These are phyloP conservation scores for Fusarium siculi DNA, from an alignment of 2,329 filamentous ascomycete genomes.

Conservation along the genomic window DNA sequence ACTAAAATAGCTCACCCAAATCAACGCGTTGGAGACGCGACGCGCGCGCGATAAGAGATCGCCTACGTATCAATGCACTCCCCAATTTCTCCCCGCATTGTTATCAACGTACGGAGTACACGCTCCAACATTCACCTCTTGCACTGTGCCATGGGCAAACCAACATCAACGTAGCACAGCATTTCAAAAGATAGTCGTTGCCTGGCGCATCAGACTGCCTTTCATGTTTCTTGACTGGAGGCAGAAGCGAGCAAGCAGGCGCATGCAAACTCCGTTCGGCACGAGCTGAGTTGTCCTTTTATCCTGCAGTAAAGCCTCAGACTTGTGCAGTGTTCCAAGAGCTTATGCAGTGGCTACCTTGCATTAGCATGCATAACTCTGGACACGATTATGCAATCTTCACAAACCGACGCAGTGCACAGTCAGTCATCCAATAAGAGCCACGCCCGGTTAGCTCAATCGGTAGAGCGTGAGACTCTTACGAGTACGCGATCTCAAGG, in stretches of 20 bases:
- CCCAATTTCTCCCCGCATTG: neutral
- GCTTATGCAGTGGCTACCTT: neutral
- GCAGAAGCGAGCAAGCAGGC: neutral
- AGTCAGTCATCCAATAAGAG: constrained; percentile 21
- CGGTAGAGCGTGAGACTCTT: constrained; percentile 76
- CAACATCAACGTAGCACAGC: neutral
- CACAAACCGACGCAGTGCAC: neutral
- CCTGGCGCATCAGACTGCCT: neutral
- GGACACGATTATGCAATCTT: accelerated
- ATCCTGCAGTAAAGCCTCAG: neutral
- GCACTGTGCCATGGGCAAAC: accelerated
- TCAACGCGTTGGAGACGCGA: neutral
- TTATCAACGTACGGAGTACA: neutral
- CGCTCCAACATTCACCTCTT: neutral
- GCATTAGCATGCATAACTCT: neutral
- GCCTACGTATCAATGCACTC: neutral
- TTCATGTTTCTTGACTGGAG: neutral
- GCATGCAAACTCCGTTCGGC: neutral
- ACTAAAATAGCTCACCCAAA: neutral
- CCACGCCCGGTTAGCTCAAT: constrained; percentile 51
- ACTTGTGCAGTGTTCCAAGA: neutral
- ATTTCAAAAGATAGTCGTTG: neutral
- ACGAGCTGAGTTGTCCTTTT: neutral
- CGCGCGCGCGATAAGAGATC: too few species aligned
- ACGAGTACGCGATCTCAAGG: constrained; percentile 60